Conservation (phyloP, 352 stramenopile species). For the Pythium plurisporium region DNA sequence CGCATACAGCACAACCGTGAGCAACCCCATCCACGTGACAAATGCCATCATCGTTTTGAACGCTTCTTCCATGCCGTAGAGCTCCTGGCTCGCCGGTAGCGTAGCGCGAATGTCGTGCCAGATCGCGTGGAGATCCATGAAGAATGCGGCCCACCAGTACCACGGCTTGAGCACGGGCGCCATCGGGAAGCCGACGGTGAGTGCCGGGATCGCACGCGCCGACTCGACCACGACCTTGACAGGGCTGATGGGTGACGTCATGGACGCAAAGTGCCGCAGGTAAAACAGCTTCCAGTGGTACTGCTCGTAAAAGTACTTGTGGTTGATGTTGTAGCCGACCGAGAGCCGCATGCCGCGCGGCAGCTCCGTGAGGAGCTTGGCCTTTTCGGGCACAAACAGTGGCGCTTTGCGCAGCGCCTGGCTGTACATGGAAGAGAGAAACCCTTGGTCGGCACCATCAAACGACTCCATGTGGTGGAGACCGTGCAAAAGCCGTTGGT, state of each 20-base stretch:
- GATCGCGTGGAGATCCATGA: slow-evolving; percentile 75
- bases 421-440: slow-evolving; percentile 85
- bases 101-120: slow-evolving; percentile 85
- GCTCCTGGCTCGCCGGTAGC: slow-evolving; percentile 58
- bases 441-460: slow-evolving; percentile 81
- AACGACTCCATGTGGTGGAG: slow-evolving; percentile 67
- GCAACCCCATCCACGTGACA: slow-evolving; percentile 43
- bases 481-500: slow-evolving; percentile 59
- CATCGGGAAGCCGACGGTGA: slow-evolving; percentile 86
- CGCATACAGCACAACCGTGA: slow-evolving; percentile 58
- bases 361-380: slow-evolving; percentile 35
- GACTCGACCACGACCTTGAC: slow-evolving; percentile 85
- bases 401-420: slow-evolving; percentile 63
- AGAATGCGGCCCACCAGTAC: slow-evolving; percentile 85
- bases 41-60: slow-evolving; percentile 62
- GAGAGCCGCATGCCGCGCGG: slow-evolving; percentile 72
- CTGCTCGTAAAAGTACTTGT: slow-evolving; percentile 89
- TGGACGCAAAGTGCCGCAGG: slow-evolving; percentile 76
- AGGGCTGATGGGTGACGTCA: slow-evolving; percentile 82
- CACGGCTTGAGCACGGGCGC: slow-evolving; percentile 84
- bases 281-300: slow-evolving; percentile 89
- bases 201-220: slow-evolving; percentile 62
- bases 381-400: slow-evolving; percentile 55
- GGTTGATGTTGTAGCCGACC: slow-evolving; percentile 89
- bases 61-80: slow-evolving; percentile 63